phyloP scores from a whole-genome alignment of 208 protist genomes.

The Trypanosoma grayi region DNA sequence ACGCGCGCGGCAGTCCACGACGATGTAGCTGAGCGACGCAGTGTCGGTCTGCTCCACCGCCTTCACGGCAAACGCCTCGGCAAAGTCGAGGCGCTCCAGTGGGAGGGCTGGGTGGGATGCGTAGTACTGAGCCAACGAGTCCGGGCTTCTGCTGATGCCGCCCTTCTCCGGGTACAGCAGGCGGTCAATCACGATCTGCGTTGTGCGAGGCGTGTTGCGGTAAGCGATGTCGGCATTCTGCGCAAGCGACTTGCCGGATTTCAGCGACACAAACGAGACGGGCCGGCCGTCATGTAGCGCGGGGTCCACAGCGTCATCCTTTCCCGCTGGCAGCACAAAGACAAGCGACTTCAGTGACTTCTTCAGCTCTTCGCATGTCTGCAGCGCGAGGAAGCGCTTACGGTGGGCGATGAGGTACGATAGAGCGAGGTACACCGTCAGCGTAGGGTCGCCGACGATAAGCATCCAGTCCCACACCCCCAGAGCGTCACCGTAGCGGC shows the following conservation, averaged over 20 bases:
- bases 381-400: conserved; percentile 35
- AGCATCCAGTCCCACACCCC: conserved; percentile 77
- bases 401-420: conserved; percentile 66
- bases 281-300: conserved; percentile 43
- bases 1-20: conserved; percentile 84
- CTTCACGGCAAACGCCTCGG: conserved; percentile 42
- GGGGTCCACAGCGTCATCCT: conserved; percentile 40
- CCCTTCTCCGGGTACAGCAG: conserved; percentile 52
- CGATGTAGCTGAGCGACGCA: conserved; percentile 59
- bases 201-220: conserved; percentile 62
- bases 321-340: conserved; percentile 38
- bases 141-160: conserved; percentile 44
- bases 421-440: conserved; percentile 70
- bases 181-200: conserved; percentile 63
- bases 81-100: conserved; percentile 72
- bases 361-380: conserved; percentile 34
- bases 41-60: not conserved
- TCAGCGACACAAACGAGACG: conserved; percentile 48
- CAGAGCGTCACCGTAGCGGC: conserved; percentile 28
- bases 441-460: conserved; percentile 57
- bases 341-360: conserved; percentile 21
- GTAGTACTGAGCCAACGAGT: conserved; percentile 64
- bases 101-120: conserved; percentile 48
- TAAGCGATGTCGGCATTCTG: conserved; percentile 78
- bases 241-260: conserved; percentile 59